Evolutionary conservation across 306 rosid species (phyloP), one percentile per base, ranked within the genome.

Genomic region (Trifolium repens): DNA sequence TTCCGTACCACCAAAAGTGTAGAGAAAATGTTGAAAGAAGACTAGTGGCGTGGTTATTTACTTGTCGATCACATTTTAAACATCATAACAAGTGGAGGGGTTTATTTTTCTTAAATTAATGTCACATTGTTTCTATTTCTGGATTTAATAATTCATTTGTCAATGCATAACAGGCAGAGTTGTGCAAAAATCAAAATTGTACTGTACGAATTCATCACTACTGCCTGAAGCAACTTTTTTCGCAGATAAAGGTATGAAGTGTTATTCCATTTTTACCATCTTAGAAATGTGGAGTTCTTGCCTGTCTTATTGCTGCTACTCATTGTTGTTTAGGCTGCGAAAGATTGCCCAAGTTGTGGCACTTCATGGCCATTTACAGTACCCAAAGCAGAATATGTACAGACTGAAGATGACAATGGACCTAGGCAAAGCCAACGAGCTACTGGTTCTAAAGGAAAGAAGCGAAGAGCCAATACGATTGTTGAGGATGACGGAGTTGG

Each of bases 151-250:
- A 75, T 72, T 81, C 71, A 7, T 68, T 57, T 11, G 49, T 65
- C 55, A 70, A 27, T 75, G 43, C 68, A 73, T 74, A 62, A 81
- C 90, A 91, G 97, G 94, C 96, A 26, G 87, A 78, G 54, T 54
- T 90, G 80, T 94, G 98, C 87, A 70, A 65, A 73, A 94, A 89
- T 80, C 89, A 90, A 67, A 74, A 74, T 54, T 94, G 98, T 74
- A 61, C 80, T 5, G 89, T 84, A 26, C 83, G 96, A 76, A 87
- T 94, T 73, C 98, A 91, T 82, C 82, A 42, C 37, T 88, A 94
- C 83, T 94, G 98, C 79, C 84, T 87, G 62, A 83, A 85, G 87
- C 90, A 94, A 65, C 79, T 90, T 72, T 88, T 86, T 62, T 80
- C 78, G 3, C 76, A 80, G 79, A 84, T 47, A 66, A 87, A 81